These are phyloP conservation scores for Metschnikowia henanensis DNA, from an alignment of 805 yeast genomes.

Conservation along the genomic window DNA sequence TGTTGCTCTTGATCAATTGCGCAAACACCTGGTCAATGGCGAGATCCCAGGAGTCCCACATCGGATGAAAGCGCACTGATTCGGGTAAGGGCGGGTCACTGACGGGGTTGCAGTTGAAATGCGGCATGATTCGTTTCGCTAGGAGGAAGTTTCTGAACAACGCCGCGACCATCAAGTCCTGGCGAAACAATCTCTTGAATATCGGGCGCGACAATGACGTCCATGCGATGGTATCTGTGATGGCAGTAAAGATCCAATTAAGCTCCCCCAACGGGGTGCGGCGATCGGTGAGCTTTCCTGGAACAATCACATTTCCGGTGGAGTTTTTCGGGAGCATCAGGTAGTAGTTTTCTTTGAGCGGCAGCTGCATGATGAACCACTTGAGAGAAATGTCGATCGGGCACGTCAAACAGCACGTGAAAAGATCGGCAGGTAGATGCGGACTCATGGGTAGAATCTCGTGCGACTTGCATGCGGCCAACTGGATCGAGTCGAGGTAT, in stretches of 20 bases:
- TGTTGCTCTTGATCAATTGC: slow-evolving; percentile 53
- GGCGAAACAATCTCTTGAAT: slow-evolving; percentile 88
- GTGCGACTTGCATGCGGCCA: slow-evolving; percentile 88
- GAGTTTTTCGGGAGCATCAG: slow-evolving; percentile 45
- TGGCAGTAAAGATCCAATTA: slow-evolving; percentile 97
- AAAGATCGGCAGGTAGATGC: slow-evolving; percentile 91
- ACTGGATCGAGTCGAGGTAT: slow-evolving; percentile 84
- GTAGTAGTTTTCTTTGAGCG: slow-evolving; percentile 54
- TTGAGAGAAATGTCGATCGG: slow-evolving; percentile 93
- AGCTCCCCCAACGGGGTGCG: slow-evolving; percentile 95
- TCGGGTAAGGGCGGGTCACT: slow-evolving; percentile 94
- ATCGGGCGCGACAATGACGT: slow-evolving; percentile 83
- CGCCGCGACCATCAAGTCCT: slow-evolving; percentile 96
- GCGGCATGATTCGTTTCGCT: slow-evolving; percentile 93
- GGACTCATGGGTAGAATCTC: slow-evolving; percentile 93
- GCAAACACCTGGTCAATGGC: slow-evolving; percentile 93
- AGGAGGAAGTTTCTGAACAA: slow-evolving; percentile 87
- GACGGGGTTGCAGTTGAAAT: slow-evolving; percentile 89
- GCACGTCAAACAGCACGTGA: slow-evolving; percentile 92
- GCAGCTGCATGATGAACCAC: slow-evolving; percentile 88
- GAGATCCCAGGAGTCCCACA: slow-evolving; percentile 99
- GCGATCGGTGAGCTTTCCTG: slow-evolving; percentile 90
- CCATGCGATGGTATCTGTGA: slow-evolving; percentile 98
- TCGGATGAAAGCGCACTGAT: slow-evolving; percentile 71
- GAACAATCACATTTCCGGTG: slow-evolving; percentile 65